phyloP scores from a whole-genome alignment of 805 yeast species.

The Ogataea dorogensis region DNA sequence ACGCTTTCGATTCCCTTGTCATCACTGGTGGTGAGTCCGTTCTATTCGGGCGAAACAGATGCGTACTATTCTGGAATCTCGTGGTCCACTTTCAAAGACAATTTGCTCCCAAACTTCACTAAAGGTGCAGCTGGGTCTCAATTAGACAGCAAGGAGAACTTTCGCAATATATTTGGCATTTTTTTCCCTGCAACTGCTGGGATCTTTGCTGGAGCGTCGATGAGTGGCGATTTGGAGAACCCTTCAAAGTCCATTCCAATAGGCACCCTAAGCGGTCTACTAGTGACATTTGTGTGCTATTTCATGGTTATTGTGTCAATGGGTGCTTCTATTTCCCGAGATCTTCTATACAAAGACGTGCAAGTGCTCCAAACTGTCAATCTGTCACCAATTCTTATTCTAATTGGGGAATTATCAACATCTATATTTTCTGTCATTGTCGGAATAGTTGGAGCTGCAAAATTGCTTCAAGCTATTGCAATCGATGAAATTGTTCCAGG shows the following conservation, averaged over 20 bases:
- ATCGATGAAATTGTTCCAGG: slow-evolving; percentile 88
- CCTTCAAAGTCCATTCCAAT: slow-evolving; percentile 90
- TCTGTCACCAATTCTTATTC: slow-evolving; percentile 61
- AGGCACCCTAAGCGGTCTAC: slow-evolving; percentile 87
- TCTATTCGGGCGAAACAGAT: slow-evolving; percentile 49
- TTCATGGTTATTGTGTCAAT: slow-evolving; percentile 76
- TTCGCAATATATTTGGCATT: slow-evolving; percentile 85
- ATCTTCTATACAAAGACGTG: slow-evolving; percentile 70
- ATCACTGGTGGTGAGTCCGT: slow-evolving; percentile 62
- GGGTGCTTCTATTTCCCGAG: slow-evolving; percentile 79
- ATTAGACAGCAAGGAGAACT: slow-evolving; percentile 59
- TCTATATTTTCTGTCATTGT: slow-evolving; percentile 90
- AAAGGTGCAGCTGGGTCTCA: slow-evolving; percentile 92
- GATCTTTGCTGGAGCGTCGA: slow-evolving; percentile 96
- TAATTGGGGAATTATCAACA: slow-evolving; percentile 90
- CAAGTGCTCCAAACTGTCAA: slow-evolving; percentile 84
- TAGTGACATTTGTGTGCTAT: slow-evolving; percentile 75
- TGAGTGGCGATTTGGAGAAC: slow-evolving; percentile 88
- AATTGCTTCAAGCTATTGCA: slow-evolving; percentile 86
- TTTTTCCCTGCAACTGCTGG: slow-evolving; percentile 99
- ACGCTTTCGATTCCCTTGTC: slow-evolving; percentile 84
- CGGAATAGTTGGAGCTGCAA: slow-evolving; percentile 95
- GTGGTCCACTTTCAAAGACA: slow-evolving; percentile 62
- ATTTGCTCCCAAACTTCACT: slow-evolving; percentile 78
- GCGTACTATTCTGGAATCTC: slow-evolving; percentile 67